phyloP scores from a whole-genome alignment of 78 protist species.

The Dictyostelium brefeldianum region DNA sequence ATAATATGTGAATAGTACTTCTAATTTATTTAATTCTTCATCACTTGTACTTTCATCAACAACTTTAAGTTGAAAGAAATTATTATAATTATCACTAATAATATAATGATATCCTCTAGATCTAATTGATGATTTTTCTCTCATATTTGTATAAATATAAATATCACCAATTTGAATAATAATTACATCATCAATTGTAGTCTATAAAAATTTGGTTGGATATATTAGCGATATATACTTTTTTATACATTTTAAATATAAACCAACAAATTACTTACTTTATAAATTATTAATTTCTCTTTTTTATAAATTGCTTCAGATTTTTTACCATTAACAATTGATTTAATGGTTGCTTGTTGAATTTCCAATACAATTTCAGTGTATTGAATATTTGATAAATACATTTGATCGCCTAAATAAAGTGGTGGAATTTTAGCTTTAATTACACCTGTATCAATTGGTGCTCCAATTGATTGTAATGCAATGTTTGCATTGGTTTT shows the following conservation, averaged over 20 bases:
- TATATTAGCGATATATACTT: too few species aligned
- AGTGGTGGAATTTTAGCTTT: slow-evolving; percentile 31
- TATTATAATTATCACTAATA: slow-evolving; percentile 43
- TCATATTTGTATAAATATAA: slow-evolving; percentile 47
- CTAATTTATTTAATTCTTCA: slow-evolving; percentile 48
- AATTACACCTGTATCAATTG: not conserved
- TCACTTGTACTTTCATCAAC: slow-evolving; percentile 4
- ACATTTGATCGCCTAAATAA: slow-evolving; percentile 12
- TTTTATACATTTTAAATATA: not conserved
- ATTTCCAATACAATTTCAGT: slow-evolving; percentile 41
- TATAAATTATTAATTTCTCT: slow-evolving; percentile 21
- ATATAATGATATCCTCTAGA: slow-evolving; percentile 42
- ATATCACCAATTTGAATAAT: slow-evolving; percentile 41
- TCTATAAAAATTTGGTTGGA: too few species aligned
- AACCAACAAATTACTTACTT: not conserved
- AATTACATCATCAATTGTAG: slow-evolving; percentile 32
- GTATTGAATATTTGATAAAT: slow-evolving; percentile 58
- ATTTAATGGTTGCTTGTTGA: slow-evolving; percentile 1
- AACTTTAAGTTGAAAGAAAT: slow-evolving; percentile 17
- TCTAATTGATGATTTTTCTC: slow-evolving; percentile 52
- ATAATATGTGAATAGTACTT: slow-evolving; percentile 45
- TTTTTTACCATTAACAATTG: slow-evolving; percentile 29
- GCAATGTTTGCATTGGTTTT: slow-evolving; percentile 58
- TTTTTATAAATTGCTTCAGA: slow-evolving; percentile 15
- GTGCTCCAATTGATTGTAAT: slow-evolving; percentile 40